Conservation (phyloP, 352 stramenopile species). For the Halophytophthora polymorphica region DNA sequence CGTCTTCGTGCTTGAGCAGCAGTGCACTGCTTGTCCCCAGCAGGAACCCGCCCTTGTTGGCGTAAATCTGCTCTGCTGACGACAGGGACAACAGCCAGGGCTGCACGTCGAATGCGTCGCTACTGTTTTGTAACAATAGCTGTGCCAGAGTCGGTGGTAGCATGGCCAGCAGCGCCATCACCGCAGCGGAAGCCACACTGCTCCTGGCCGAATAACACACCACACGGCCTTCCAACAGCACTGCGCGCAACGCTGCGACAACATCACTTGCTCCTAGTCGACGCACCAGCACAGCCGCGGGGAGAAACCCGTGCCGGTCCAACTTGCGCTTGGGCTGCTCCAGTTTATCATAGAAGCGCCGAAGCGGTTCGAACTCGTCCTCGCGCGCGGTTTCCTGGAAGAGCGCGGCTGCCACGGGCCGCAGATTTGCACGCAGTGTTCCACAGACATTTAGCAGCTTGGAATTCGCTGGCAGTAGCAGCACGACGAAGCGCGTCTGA, state of each 20-base stretch:
- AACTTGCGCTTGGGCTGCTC: conserved; percentile 42
- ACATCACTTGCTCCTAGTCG: conserved; percentile 54
- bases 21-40: conserved; percentile 53
- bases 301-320: conserved; percentile 29
- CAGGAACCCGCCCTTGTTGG: conserved; percentile 37
- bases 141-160: conserved; percentile 39
- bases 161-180: conserved; percentile 51
- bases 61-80: conserved; percentile 29
- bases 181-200: conserved; percentile 46
- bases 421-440: conserved; percentile 37
- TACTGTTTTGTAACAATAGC: conserved; percentile 16
- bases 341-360: conserved; percentile 22
- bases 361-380: conserved; percentile 30
- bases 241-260: conserved; percentile 57
- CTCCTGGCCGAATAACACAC: conserved; percentile 69
- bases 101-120: conserved; percentile 41
- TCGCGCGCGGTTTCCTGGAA: conserved; percentile 26
- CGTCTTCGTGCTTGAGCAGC: conserved; percentile 44
- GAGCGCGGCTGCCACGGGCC: conserved; percentile 23
- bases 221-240: conserved; percentile 74
- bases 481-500: conserved; percentile 44
- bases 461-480: conserved; percentile 20
- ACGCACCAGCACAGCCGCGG: conserved; percentile 42
- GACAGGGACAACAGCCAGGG: conserved; percentile 40
- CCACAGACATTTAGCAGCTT: conserved; percentile 19